These are phyloP conservation scores for Salix viminalis DNA, from an alignment of 345 rosid species.

Conservation along the genomic window DNA sequence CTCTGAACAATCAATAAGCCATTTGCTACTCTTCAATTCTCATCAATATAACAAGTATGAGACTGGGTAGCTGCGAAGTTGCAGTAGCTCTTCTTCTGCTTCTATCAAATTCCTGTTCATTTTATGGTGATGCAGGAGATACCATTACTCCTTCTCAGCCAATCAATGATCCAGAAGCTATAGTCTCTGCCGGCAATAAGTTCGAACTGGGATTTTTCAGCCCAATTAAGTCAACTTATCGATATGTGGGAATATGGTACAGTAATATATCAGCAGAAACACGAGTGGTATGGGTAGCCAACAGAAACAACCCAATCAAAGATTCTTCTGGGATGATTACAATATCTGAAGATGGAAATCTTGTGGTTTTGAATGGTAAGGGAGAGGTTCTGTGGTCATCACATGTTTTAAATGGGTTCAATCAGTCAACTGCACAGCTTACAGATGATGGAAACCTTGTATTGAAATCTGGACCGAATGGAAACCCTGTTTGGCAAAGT, in stretches of 20 bases:
- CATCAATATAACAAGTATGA: background rate
- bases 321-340: conserved; percentile 35
- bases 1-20: background rate
- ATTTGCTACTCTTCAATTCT: background rate
- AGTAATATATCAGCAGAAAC: background rate
- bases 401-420: too few relatives aligned
- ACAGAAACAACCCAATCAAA: conserved; percentile 11
- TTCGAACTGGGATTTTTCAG: conserved; percentile 4
- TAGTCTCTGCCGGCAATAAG: background rate
- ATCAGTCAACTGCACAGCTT: too few relatives aligned
- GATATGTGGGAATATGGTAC: conserved; percentile 11
- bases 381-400: too few relatives aligned
- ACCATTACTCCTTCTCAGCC: background rate
- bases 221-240: background rate
- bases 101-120: background rate
- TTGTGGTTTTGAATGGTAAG: too few relatives aligned
- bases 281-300: background rate
- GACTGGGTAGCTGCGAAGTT: background rate
- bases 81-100: background rate
- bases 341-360: conserved; percentile 14
- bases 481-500: background rate
- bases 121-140: background rate
- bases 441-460: conserved; percentile 29
- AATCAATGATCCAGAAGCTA: conserved; percentile 2
- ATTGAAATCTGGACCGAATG: too few relatives aligned